These are phyloP conservation scores for Exophiala sp. DNA, from an alignment of 2,329 filamentous ascomycete genomes.

Conservation along the genomic window DNA sequence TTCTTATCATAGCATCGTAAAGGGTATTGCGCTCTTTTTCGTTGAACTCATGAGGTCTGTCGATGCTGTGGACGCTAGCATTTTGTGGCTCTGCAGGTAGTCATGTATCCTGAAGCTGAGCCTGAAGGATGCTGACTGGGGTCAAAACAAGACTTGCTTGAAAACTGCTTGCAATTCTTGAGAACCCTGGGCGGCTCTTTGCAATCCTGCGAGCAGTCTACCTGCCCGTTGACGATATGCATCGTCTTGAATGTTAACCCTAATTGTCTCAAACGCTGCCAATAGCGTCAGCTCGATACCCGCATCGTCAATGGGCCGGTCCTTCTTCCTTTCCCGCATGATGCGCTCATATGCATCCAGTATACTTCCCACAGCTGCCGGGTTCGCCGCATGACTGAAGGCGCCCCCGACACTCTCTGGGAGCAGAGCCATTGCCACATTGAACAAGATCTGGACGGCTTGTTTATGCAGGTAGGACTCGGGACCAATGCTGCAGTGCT, in stretches of 20 bases:
- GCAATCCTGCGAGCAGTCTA: not conserved
- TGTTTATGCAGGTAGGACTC: conserved; percentile 9
- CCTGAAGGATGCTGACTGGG: too few species aligned
- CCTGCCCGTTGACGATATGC: not conserved
- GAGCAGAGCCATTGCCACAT: conserved; percentile 7
- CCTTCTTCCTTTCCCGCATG: not conserved
- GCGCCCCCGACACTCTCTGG: conserved; percentile 4
- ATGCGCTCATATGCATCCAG: conserved; percentile 7
- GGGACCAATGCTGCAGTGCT: not conserved
- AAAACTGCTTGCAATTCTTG: too few species aligned
- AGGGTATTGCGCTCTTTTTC: too few species aligned
- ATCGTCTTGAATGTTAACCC: not conserved
- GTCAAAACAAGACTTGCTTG: too few species aligned
- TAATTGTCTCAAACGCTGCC: not conserved
- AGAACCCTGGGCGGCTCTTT: not conserved
- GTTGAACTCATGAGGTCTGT: too few species aligned
- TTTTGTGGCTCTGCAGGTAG: too few species aligned
- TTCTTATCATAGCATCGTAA: too few species aligned
- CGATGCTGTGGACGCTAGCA: too few species aligned
- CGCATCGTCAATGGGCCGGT: not conserved
- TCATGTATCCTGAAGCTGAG: too few species aligned
- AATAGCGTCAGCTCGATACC: not conserved
- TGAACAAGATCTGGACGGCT: conserved; percentile 11
- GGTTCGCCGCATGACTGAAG: conserved; percentile 6
- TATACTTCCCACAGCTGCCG: not conserved